Evolutionary conservation across 2,329 filamentous ascomycete genomes (phyloP), one percentile per base, ranked within the genome.

Genomic region (Trichophyton benhamiae): DNA sequence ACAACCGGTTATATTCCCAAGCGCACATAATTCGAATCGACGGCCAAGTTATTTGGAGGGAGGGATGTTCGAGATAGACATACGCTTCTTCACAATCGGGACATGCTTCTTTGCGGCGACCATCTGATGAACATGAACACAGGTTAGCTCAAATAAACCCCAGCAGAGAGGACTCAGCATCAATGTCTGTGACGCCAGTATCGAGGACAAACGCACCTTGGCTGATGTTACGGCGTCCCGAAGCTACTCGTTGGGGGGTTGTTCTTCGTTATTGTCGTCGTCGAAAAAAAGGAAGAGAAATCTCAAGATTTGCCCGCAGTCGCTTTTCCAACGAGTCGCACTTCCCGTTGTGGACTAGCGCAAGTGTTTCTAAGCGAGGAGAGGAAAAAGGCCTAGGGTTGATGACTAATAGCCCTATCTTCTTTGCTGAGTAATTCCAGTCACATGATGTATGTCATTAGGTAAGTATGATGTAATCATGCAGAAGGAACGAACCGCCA

Each of bases 61-160:
- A 44, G 15, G n/a, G 15, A 55, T 27, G 5, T 25, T 52, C 27
- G 52, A 55, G 63, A 59, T 63, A 70, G 75, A 91, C 90, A 77
- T 92, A 95, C 91, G 91, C 91, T 99, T 99, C 90, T 99, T 99
- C 77, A 99, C 89, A 85, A 99, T 99, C 76, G 91, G 87, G 78
- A 97, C 86, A 82, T 97, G 94, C 85, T 95, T 95, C 89, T 95
- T 95, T 81, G 92, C 89, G 87, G 91, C 85, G 85, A 92, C 91
- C 94, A 97, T 97, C 91, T 92, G 67, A 53, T 68, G 63, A 61
- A 46, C 52, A 62, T 59, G 61, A 59, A 63, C 58, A 57, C 59
- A 46, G 48, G 48, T 63, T 27, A 57, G 62, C 48, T 52, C 48
- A 22, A 60, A 59, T 22, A 52, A 27, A 8, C 41, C 9, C 46